phyloP scores from a whole-genome alignment of 2,329 filamentous ascomycete species.

The Phialophora macrospora region DNA sequence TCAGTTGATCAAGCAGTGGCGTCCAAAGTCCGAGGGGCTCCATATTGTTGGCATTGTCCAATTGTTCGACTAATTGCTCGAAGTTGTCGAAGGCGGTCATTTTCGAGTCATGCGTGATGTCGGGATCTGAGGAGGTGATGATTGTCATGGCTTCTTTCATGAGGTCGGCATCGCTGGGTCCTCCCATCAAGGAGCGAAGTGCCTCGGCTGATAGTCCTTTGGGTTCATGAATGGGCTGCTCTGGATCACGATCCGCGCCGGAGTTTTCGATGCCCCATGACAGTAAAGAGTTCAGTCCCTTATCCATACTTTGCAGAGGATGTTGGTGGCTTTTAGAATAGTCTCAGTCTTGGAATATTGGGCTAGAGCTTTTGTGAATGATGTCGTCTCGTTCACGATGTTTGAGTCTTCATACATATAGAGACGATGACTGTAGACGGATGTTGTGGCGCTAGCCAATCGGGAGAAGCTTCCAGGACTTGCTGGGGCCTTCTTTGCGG shows the following conservation, averaged over 20 bases:
- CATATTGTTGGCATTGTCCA: constrained; percentile 98
- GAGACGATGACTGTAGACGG: not conserved
- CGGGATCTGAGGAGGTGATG: constrained; percentile 66
- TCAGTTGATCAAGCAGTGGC: constrained; percentile 73
- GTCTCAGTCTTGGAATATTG: not conserved
- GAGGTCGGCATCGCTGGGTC: constrained; percentile 85
- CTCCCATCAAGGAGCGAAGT: constrained; percentile 76
- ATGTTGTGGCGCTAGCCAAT: constrained; percentile 19
- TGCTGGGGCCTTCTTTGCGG: constrained; percentile 27
- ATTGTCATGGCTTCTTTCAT: constrained; percentile 85
- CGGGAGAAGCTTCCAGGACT: constrained; percentile 27
- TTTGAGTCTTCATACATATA: constrained; percentile 1
- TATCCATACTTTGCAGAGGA: constrained; percentile 57
- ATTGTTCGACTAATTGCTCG: constrained; percentile 85
- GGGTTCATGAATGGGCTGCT: constrained; percentile 40
- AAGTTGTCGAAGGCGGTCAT: constrained; percentile 91
- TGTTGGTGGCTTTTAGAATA: constrained; percentile 6
- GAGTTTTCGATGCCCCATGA: constrained; percentile 77
- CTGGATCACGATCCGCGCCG: constrained; percentile 33
- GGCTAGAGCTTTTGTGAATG: not conserved
- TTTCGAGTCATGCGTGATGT: constrained; percentile 74
- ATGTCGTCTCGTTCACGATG: not conserved
- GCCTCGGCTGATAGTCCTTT: constrained; percentile 68
- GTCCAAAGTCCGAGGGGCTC: constrained; percentile 78
- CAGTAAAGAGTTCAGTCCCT: constrained; percentile 74